Conservation (phyloP, 2,329 filamentous ascomycete species). For the Fusarium sp. region DNA sequence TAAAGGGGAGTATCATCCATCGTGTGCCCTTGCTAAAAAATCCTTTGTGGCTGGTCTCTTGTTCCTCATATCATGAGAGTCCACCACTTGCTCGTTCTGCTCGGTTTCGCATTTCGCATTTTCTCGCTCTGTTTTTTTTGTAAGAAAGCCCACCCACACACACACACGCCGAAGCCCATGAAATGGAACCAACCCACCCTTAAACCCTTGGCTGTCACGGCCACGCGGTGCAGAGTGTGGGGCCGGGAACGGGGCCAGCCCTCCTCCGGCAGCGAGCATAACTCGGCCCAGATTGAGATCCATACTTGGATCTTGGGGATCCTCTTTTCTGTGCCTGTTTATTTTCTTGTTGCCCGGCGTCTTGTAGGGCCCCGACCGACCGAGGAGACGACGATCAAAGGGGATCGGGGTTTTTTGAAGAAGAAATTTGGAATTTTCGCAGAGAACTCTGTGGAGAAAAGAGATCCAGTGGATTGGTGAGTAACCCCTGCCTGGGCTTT, state of each 20-base stretch:
- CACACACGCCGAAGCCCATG: not conserved
- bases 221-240: constrained; percentile 34
- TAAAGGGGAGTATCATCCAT: not conserved
- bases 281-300: constrained; percentile 14
- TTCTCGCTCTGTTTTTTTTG: not conserved
- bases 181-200: too few species aligned
- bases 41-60: not conserved
- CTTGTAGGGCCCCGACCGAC: not conserved
- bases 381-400: not conserved
- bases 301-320: not conserved
- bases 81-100: not conserved
- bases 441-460: not conserved
- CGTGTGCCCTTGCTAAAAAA: not conserved
- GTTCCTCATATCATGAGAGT: not conserved
- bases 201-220: constrained; percentile 8
- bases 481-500: not conserved
- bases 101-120: constrained; percentile 30
- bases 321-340: not conserved
- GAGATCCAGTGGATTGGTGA: not conserved
- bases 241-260: constrained; percentile 23
- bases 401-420: not conserved
- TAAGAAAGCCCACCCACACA: not conserved
- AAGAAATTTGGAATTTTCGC: not conserved
- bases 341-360: not conserved
- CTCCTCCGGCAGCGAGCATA: constrained; percentile 22